These are phyloP conservation scores for Oemleria cerasiformis DNA, from an alignment of 306 rosid genomes.

Conservation along the genomic window DNA sequence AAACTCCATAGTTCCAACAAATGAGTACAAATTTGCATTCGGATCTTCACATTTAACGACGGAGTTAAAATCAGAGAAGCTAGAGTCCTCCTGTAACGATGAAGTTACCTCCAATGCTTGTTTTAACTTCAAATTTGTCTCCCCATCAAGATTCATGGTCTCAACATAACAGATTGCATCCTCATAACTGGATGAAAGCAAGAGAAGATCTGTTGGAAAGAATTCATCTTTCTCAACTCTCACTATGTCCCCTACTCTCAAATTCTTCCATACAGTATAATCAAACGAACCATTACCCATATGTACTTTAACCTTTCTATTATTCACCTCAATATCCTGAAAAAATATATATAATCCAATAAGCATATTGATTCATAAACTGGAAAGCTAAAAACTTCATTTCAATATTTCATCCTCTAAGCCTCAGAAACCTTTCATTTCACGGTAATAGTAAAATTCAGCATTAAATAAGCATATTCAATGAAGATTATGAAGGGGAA, in stretches of 20 bases:
- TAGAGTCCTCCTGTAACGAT: constrained; percentile 44
- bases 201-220: constrained; percentile 87
- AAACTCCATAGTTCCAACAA: constrained; percentile 74
- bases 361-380: no score
- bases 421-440: not conserved
- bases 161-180: constrained; percentile 94
- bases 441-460: not conserved
- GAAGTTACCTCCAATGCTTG: constrained; percentile 85
- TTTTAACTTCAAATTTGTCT: constrained; percentile 86
- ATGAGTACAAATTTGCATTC: constrained; percentile 82
- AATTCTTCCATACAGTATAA: constrained; percentile 71
- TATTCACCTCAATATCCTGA: constrained; percentile 84
- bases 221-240: constrained; percentile 78
- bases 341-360: constrained; percentile 13
- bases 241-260: constrained; percentile 84
- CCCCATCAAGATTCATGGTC: constrained; percentile 97
- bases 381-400: not conserved
- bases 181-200: constrained; percentile 86
- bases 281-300: constrained; percentile 53
- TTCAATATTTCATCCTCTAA: not conserved
- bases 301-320: constrained; percentile 69
- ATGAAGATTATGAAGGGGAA: not conserved
- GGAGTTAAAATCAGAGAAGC: constrained; percentile 55
- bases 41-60: constrained; percentile 86
- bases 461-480: no score